Base-by-base conservation (phyloP, 2,329 filamentous ascomycete genomes). In the Cordyceps tenuipes region DNA sequence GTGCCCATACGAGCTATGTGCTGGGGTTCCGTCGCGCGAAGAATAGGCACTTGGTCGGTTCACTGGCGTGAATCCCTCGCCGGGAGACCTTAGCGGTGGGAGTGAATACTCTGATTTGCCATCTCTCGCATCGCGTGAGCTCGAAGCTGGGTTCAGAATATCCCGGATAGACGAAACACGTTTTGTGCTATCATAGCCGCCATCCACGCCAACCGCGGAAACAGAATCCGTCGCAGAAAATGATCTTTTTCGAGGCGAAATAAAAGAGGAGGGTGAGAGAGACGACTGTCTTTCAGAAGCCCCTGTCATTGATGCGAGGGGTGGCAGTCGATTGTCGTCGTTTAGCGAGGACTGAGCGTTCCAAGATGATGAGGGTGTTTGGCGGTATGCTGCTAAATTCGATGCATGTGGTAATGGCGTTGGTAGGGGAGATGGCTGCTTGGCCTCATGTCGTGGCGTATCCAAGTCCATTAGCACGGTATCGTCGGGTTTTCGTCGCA, bases 101-200 rank as follows among this genome's bases (percentile, higher is more conserved):
- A 77, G 66, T 3, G 72, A 69, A 60, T 76, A 78, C n/a, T 76
- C 71, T 8, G 69, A 64, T 55, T 67, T 67, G 51, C 72, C 70
- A 51, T 76, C 67, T 61, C 74, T 59, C 36, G 65, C 66, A 3
- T 66, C 66, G n/a, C 65, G 64, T n/a, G 52, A 56, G 13, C 63
- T 64, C 8, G 63, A 66, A 17, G 73, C 67, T 3, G 84, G 84
- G 63, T 91, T 91, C 13, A 92, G 74, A 49, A 91, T 87, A 5
- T 88, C 89, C 64, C 86, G 89, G 63, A 91, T 91, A 3, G 87
- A 90, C 19, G 86, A 89, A 4, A 91, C 73, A 15, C 88, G 83
- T 69, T 88, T 81, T 47, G 82, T 73, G 43, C 73, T 74, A 29
- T 83, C 79, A 26, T 76, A 73, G 2, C 74, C 73, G n/a, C 68